phyloP scores from a whole-genome alignment of 2,329 filamentous ascomycete species.

The Neofusicoccum parvum region DNA sequence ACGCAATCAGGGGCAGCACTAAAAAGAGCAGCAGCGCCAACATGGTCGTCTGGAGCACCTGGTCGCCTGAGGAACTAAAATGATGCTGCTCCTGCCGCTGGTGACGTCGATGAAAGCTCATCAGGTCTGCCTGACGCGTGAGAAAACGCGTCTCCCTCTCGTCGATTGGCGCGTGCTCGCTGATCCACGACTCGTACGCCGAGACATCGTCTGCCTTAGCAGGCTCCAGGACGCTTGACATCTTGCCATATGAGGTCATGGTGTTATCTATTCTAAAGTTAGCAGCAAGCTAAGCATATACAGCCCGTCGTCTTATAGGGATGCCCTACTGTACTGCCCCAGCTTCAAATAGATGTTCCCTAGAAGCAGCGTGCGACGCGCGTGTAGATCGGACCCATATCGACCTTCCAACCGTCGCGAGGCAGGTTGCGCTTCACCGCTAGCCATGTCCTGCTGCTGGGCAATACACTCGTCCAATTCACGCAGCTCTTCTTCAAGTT shows the following conservation, averaged over 20 bases:
- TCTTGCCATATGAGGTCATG: constrained; percentile 59
- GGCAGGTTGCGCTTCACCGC: constrained; percentile 48
- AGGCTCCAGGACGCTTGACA: constrained; percentile 53
- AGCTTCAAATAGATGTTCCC: constrained; percentile 67
- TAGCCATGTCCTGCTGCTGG: constrained; percentile 36
- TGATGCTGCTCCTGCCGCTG: constrained; percentile 17
- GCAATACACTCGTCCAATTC: constrained; percentile 65
- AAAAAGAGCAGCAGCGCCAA: constrained; percentile 39
- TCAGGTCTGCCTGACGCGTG: constrained; percentile 56
- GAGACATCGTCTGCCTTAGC: constrained; percentile 56
- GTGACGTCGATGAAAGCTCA: constrained; percentile 37
- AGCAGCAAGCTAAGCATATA: not conserved
- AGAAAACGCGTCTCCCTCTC: constrained; percentile 64
- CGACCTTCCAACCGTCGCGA: constrained; percentile 61
- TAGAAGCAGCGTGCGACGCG: constrained; percentile 62
- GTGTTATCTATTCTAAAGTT: constrained; percentile 53
- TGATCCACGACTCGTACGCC: constrained; percentile 60
- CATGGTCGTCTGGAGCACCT: constrained; percentile 21
- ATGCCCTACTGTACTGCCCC: constrained; percentile 63
- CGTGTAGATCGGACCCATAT: constrained; percentile 59
- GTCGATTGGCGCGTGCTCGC: constrained; percentile 57
- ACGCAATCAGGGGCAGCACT: constrained; percentile 45
- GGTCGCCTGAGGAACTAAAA: constrained; percentile 3
- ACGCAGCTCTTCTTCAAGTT: constrained; percentile 77
- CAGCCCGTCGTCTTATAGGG: not conserved